These are phyloP conservation scores for Cordyceps javanica DNA, from an alignment of 2,329 filamentous ascomycete genomes.

Conservation along the genomic window DNA sequence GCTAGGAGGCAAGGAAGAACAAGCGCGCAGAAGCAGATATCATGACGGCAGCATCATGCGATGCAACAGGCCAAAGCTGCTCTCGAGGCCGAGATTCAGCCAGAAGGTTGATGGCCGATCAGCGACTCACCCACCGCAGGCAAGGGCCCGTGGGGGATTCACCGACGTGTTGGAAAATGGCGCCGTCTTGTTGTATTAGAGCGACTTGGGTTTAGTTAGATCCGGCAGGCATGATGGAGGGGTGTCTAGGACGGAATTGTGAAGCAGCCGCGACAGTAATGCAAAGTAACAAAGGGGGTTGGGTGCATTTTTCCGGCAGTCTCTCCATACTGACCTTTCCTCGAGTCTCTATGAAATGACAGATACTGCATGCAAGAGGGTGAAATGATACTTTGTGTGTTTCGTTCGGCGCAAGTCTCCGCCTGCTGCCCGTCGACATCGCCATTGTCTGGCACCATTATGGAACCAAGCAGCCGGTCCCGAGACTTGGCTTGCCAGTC, in stretches of 20 bases:
- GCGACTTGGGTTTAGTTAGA: not conserved
- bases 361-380: not conserved
- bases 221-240: not conserved
- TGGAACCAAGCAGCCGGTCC: not conserved
- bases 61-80: not conserved
- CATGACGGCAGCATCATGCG: not conserved
- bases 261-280: not conserved
- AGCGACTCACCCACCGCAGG: constrained; percentile 2
- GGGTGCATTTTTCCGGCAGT: not conserved
- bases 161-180: not conserved
- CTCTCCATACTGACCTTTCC: not conserved
- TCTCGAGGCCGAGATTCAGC: not conserved
- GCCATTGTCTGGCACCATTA: not conserved
- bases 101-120: not conserved
- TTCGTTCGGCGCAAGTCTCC: not conserved
- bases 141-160: constrained; percentile 3
- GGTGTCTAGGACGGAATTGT: not conserved
- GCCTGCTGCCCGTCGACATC: not conserved
- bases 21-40: not conserved
- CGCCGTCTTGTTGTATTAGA: not conserved
- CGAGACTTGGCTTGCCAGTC: not conserved
- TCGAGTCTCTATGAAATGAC: not conserved
- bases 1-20: not conserved
- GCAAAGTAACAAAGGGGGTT: too few relatives aligned
- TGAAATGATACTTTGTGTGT: not conserved